Percentiles rank a stretch among this genome's conserved stretches.
Evolutionary conservation across 257 asterid species (phyloP).

Genomic region (Nicotiana knightiana): DNA sequence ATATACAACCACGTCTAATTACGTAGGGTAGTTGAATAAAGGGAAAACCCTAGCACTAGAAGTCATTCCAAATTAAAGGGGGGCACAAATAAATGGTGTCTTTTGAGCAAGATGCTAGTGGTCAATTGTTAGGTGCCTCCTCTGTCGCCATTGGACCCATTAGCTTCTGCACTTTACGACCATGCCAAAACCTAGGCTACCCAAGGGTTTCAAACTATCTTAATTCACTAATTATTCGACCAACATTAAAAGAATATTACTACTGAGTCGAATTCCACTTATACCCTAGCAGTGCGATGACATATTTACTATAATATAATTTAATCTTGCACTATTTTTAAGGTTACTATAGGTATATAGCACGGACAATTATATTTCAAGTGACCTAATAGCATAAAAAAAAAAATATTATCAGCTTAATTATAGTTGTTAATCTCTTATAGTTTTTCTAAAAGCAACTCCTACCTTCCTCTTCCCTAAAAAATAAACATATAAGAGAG

Average conservation of each 20-base stretch:
- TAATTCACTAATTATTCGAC: neutral
- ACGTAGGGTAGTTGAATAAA: conserved; percentile 1
- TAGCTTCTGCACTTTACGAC: neutral
- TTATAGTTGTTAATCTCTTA: too few species aligned
- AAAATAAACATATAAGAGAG: too few species aligned
- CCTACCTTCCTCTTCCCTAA: too few species aligned
- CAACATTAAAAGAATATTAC: neutral
- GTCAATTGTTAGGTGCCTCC: conserved; percentile 31
- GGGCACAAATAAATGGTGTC: neutral
- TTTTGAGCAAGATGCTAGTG: neutral
- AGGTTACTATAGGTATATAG: too few species aligned
- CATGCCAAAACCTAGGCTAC: neutral
- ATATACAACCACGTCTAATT: neutral
- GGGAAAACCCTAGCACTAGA: conserved; percentile 1
- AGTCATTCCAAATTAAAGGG: neutral
- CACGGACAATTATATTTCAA: too few species aligned
- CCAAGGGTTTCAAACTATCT: neutral
- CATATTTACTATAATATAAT: too few species aligned
- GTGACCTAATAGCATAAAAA: too few species aligned
- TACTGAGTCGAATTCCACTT: too few species aligned
- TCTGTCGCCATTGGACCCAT: conserved; percentile 16
- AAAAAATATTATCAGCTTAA: too few species aligned
- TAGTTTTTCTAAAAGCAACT: too few species aligned
- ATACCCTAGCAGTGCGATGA: too few species aligned
- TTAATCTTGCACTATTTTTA: too few species aligned